Base-by-base conservation (phyloP, 106 monocot genomes). In the Posidonia australis region DNA sequence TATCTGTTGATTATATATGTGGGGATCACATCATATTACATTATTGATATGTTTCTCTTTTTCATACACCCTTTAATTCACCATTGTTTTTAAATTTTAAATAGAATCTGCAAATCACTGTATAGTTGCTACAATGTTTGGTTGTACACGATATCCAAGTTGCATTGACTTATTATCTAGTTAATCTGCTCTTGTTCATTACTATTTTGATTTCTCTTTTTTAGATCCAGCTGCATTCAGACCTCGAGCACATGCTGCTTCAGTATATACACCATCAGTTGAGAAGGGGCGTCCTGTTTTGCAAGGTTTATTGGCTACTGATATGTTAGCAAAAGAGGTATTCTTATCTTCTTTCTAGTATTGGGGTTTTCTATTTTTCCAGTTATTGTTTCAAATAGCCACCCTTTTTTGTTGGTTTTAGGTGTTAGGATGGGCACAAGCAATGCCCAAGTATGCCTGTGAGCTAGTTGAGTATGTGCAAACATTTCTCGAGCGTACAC, bases 151-250 rank as follows among this genome's bases (percentile, higher is more conserved):
- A 14, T 17, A 28, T 58, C 16, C 13, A 26, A 66, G 12, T 66
- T 28, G 25, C 63, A 46, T 21, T 49, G 27, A 66, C 23, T 48
- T 67, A 20, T 44, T 57, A 29, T 55, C 41, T 19, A 28, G 25
- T 58, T 49, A 10, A 20, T 27, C 25, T 18, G 59, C 9, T 56
- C 45, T 62, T 52, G 12, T 27, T 49, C 23, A 13, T 29, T 60
- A 30, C 18, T 46, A 46, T 75, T 46, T 13, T 54, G 3, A 25
- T 20, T 68, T 56, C 11, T 22, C 36, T 36, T 36, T 77, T 48
- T 71, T 67, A 98, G 96, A 87, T 78, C 90, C 96, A 64, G 87
- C 96, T 44, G 90, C 96, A 62, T 98, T 98, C 71, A 84, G 90
- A 49, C 96, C 96, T 55, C 76, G 90, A 14, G 84, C 74, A 27